Percentiles rank a stretch among this genome's conserved stretches.
These are phyloP conservation scores for Didymella exigua DNA, from an alignment of 2,329 filamentous ascomycete genomes.

Conservation along the genomic window DNA sequence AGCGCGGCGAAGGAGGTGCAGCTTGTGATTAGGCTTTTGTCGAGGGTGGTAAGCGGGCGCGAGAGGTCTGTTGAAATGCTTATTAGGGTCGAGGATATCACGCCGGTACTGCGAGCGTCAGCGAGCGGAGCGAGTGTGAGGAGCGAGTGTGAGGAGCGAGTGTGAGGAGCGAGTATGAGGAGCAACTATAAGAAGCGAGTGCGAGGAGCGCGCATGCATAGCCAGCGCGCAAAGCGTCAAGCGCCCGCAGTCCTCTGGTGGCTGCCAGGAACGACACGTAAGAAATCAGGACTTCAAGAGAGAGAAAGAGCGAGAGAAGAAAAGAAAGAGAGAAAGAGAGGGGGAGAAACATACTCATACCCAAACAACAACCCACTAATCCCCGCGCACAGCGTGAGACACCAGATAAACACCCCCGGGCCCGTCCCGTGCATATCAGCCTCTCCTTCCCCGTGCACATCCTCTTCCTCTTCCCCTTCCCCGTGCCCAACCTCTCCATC, in stretches of 20 bases:
- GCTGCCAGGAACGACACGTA: too few relatives aligned
- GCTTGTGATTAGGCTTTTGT: conserved; percentile 65
- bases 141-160: too few relatives aligned
- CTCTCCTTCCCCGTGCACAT: conserved; percentile 32
- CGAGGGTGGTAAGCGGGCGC: conserved; percentile 57
- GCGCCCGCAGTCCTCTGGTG: too few relatives aligned
- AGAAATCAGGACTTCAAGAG: too few relatives aligned
- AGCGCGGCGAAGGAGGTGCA: conserved; percentile 64
- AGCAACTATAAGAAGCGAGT: too few relatives aligned
- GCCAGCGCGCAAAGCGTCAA: too few relatives aligned
- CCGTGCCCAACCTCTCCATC: conserved; percentile 13
- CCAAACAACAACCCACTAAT: conserved; percentile 66
- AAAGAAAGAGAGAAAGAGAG: too few relatives aligned
- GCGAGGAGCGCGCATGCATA: too few relatives aligned
- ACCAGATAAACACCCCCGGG: conserved; percentile 57
- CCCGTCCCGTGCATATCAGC: conserved; percentile 36
- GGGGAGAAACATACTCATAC: conserved; percentile 61
- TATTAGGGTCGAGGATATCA: conserved; percentile 66
- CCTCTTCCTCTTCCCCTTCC: conserved; percentile 3
- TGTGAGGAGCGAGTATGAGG: too few relatives aligned
- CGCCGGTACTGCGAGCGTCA: conserved; percentile 55
- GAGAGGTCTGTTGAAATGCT: conserved; percentile 59
- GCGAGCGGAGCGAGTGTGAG: too few relatives aligned
- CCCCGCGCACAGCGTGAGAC: conserved; percentile 62
- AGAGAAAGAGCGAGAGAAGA: too few relatives aligned